These are phyloP conservation scores for Curvularia spicifera DNA, from an alignment of 2,329 filamentous ascomycete genomes.

Conservation along the genomic window DNA sequence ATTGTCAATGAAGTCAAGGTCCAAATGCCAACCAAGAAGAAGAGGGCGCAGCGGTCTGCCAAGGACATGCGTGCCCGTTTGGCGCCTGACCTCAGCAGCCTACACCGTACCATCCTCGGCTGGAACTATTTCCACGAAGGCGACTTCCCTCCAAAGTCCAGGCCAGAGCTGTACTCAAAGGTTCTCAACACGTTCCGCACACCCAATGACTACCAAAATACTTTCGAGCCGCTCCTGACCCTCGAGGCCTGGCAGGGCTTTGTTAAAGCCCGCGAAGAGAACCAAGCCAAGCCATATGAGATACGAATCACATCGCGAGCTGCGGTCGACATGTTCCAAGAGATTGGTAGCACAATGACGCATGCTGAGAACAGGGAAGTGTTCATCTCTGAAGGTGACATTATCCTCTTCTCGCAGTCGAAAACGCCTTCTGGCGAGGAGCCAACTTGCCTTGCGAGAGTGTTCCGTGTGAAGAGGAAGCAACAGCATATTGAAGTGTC, in stretches of 20 bases:
- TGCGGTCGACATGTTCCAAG: slow-evolving; percentile 90
- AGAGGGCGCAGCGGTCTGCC: slow-evolving; percentile 77
- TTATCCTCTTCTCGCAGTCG: slow-evolving; percentile 81
- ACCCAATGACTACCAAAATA: slow-evolving; percentile 80
- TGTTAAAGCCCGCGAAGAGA: slow-evolving; percentile 86
- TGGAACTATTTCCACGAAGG: slow-evolving; percentile 96
- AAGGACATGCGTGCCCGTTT: slow-evolving; percentile 95
- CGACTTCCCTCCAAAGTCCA: slow-evolving; percentile 78
- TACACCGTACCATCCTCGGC: slow-evolving; percentile 85
- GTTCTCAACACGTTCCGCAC: slow-evolving; percentile 81
- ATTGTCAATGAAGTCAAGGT: slow-evolving; percentile 48
- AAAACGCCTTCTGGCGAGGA: slow-evolving; percentile 71
- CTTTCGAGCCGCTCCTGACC: slow-evolving; percentile 87
- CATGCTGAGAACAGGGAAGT: slow-evolving; percentile 73
- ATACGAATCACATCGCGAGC: slow-evolving; percentile 87
- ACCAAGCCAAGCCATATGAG: slow-evolving; percentile 78
- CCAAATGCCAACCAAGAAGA: slow-evolving; percentile 80
- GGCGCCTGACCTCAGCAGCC: slow-evolving; percentile 81
- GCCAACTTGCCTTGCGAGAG: slow-evolving; percentile 84
- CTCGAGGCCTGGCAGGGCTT: slow-evolving; percentile 97
- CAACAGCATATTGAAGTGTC: slow-evolving; percentile 82
- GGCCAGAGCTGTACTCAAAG: slow-evolving; percentile 71
- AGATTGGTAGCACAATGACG: slow-evolving; percentile 85
- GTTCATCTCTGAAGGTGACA: slow-evolving; percentile 80
- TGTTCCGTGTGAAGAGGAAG: slow-evolving; percentile 81